Conservation (phyloP, 192 early-diverging fungal species). For the Entomortierella chlamydospora region DNA sequence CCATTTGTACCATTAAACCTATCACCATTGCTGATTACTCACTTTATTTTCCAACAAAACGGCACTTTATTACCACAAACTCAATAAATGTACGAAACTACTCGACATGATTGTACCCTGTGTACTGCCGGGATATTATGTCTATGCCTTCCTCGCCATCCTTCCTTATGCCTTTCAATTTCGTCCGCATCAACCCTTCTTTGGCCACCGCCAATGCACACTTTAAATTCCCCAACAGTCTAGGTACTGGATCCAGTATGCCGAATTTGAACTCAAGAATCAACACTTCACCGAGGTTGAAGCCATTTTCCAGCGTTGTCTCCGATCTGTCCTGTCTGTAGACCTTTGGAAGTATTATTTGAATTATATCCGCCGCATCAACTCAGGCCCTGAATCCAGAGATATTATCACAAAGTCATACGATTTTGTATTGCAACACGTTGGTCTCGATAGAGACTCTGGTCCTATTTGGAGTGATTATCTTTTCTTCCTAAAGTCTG, state of each 20-base stretch:
- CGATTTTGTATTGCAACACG: slow-evolving; percentile 88
- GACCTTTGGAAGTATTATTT: slow-evolving; percentile 93
- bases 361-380: slow-evolving; percentile 83
- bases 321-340: slow-evolving; percentile 84
- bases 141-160: not conserved
- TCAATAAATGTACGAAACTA: slow-evolving; percentile 21
- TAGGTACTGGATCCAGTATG: slow-evolving; percentile 81
- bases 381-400: slow-evolving; percentile 74
- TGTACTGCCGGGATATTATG: slow-evolving; percentile 20
- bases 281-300: slow-evolving; percentile 82
- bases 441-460: slow-evolving; percentile 90
- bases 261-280: slow-evolving; percentile 85
- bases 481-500: slow-evolving; percentile 80
- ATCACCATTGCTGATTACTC: not conserved
- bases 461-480: slow-evolving; percentile 92
- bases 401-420: slow-evolving; percentile 82
- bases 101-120: slow-evolving; percentile 21
- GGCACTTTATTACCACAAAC: slow-evolving; percentile 8
- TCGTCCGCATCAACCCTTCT: slow-evolving; percentile 11
- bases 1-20: not conserved
- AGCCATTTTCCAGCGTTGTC: slow-evolving; percentile 84
- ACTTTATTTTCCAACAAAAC: not conserved
- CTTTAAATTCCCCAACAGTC: slow-evolving; percentile 55
- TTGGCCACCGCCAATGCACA: not conserved
- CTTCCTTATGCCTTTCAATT: slow-evolving; percentile 8